A percentile compares a stretch with the other conserved stretches of the same genome.
Conservation (phyloP, 306 rosid genomes). For the Betula pendula region DNA sequence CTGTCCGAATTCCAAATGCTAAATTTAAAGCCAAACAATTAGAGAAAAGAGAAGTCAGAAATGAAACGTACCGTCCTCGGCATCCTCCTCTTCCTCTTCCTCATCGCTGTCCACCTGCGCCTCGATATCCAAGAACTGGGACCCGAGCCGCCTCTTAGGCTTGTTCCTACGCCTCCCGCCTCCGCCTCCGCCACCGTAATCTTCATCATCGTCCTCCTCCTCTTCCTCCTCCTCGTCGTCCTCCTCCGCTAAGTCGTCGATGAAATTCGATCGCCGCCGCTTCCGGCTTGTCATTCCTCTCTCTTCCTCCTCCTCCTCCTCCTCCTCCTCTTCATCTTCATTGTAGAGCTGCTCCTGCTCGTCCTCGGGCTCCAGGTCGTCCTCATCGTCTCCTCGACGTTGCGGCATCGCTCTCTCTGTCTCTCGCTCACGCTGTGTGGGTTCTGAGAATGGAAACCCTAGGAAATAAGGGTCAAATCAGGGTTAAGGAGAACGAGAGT, state of each 20-base stretch:
- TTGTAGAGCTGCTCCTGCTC: slow-evolving; percentile 69
- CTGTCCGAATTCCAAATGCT: neutral
- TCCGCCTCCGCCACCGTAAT: slow-evolving; percentile 23
- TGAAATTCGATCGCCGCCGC: slow-evolving; percentile 60
- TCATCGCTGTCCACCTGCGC: slow-evolving; percentile 82
- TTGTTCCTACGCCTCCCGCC: slow-evolving; percentile 41
- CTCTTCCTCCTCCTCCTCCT: slow-evolving; percentile 69
- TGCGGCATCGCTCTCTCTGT: slow-evolving; percentile 42
- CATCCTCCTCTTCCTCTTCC: slow-evolving; percentile 93
- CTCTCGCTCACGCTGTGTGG: neutral
- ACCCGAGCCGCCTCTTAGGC: slow-evolving; percentile 50
- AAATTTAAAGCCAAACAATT: neutral
- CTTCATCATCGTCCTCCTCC: slow-evolving; percentile 57
- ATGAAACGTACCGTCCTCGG: slow-evolving; percentile 69
- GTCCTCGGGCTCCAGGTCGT: slow-evolving; percentile 70
- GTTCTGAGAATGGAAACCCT: neutral
- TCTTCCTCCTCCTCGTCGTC: slow-evolving; percentile 81
- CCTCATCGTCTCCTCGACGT: slow-evolving; percentile 49
- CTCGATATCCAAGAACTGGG: slow-evolving; percentile 64
- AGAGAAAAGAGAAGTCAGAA: neutral
- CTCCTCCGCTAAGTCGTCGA: slow-evolving; percentile 78
- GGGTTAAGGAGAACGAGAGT: neutral
- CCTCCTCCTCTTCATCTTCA: slow-evolving; percentile 53
- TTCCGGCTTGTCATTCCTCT: slow-evolving; percentile 47
- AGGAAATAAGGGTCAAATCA: neutral